These are phyloP conservation scores for Immersiporthe knoxdaviesiana DNA, from an alignment of 2,329 filamentous ascomycete species.

Conservation along the genomic window DNA sequence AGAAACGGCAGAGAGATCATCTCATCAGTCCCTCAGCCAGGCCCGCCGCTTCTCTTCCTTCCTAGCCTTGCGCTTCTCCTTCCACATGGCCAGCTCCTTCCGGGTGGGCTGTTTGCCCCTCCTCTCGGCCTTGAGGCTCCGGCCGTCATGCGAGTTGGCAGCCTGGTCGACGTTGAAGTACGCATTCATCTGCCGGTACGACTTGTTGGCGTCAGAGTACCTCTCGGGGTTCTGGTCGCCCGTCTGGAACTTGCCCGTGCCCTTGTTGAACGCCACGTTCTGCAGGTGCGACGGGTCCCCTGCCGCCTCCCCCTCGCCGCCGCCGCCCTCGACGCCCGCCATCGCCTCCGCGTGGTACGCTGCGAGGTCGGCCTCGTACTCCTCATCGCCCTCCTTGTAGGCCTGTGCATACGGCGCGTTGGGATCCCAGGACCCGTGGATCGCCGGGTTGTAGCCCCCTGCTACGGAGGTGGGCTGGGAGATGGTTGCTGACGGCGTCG, in stretches of 20 bases:
- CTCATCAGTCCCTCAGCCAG: constrained; percentile 79
- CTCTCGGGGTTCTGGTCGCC: constrained; percentile 70
- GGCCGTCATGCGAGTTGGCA: constrained; percentile 86
- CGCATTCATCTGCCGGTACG: constrained; percentile 83
- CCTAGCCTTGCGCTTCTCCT: constrained; percentile 83
- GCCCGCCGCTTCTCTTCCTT: constrained; percentile 95
- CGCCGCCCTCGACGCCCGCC: constrained; percentile 40
- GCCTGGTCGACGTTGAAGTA: constrained; percentile 96
- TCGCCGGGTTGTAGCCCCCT: constrained; percentile 90
- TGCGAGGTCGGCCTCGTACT: constrained; percentile 37
- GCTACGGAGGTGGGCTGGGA: constrained; percentile 48
- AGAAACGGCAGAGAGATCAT: neutral
- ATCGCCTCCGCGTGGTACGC: constrained; percentile 43
- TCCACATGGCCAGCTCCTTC: constrained; percentile 86
- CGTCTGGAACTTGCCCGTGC: constrained; percentile 82
- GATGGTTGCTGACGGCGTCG: constrained; percentile 34
- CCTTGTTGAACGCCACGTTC: constrained; percentile 84
- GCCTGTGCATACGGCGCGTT: constrained; percentile 88
- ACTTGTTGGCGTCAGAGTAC: constrained; percentile 87
- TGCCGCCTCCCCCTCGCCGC: constrained; percentile 37
- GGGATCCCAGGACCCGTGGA: constrained; percentile 95
- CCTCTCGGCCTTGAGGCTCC: constrained; percentile 88
- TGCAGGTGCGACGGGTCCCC: constrained; percentile 64
- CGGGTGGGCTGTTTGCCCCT: constrained; percentile 82
- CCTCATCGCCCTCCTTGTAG: constrained; percentile 43